phyloP scores from a whole-genome alignment of 202 grass and related monocot species.

The Cymbopogon flexuosus region DNA sequence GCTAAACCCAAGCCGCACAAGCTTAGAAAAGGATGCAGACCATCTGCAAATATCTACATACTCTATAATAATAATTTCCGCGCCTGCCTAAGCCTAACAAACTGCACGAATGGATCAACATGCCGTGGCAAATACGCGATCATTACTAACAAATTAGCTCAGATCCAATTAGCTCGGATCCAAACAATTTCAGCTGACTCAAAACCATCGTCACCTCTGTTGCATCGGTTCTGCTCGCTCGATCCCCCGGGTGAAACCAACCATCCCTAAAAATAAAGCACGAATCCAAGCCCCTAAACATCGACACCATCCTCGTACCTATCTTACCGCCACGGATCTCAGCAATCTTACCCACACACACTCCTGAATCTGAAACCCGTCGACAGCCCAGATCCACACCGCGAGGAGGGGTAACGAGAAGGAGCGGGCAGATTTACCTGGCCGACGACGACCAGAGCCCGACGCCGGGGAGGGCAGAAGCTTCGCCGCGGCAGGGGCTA shows the following conservation, averaged over 20 bases:
- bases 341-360: neutral
- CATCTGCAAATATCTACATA: neutral
- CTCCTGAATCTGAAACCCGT: slow-evolving; percentile 14
- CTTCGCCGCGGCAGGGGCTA: slow-evolving; percentile 4
- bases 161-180: slow-evolving; percentile 18
- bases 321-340: neutral
- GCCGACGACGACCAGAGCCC: neutral
- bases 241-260: neutral
- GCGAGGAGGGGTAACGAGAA: neutral
- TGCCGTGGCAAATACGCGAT: neutral
- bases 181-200: neutral
- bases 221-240: neutral
- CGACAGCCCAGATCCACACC: slow-evolving; percentile 20
- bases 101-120: neutral
- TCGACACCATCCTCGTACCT: neutral
- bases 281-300: slow-evolving; percentile 8
- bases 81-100: neutral
- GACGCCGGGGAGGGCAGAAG: neutral
- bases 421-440: neutral
- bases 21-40: neutral
- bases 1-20: neutral
- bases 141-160: neutral
- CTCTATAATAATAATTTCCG: neutral
- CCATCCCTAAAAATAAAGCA: neutral
- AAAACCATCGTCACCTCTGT: neutral